Percentiles rank a stretch among this genome's conserved stretches.
These are phyloP conservation scores for Ganoderma sinense DNA, from an alignment of 1,284 basidiomycete species.

Conservation along the genomic window DNA sequence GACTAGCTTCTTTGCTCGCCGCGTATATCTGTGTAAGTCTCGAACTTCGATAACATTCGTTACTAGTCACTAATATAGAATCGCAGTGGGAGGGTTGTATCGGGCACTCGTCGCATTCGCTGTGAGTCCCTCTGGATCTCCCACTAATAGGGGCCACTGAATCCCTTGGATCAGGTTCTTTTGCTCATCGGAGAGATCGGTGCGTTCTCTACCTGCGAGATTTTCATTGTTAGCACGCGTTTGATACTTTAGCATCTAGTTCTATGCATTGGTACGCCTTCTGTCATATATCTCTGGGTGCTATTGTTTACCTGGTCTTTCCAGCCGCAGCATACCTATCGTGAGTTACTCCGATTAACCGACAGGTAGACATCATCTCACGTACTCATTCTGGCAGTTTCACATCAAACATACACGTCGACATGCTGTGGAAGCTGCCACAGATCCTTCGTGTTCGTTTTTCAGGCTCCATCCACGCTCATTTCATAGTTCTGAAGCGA, in stretches of 20 bases:
- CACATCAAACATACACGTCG: neutral
- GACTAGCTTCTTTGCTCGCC: conserved; percentile 1
- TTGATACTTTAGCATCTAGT: neutral
- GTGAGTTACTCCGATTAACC: neutral
- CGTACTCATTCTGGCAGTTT: neutral
- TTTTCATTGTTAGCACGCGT: neutral
- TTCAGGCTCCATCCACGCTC: neutral
- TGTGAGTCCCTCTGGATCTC: neutral
- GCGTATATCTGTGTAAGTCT: neutral
- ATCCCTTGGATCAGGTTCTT: neutral
- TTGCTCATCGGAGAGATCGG: neutral
- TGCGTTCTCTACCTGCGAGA: neutral
- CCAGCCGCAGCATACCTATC: neutral
- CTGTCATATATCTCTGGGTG: neutral
- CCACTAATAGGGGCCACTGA: neutral
- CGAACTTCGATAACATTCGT: neutral
- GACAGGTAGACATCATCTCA: neutral
- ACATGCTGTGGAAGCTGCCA: neutral
- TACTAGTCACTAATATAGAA: neutral
- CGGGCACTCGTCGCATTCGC: neutral
- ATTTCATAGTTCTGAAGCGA: neutral
- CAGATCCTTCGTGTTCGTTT: neutral
- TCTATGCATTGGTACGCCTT: neutral
- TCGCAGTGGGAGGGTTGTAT: neutral
- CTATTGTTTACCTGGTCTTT: neutral